A percentile compares a stretch with the other conserved stretches of the same genome.
Conservation (phyloP, 306 rosid genomes). For the Prunus mume region DNA sequence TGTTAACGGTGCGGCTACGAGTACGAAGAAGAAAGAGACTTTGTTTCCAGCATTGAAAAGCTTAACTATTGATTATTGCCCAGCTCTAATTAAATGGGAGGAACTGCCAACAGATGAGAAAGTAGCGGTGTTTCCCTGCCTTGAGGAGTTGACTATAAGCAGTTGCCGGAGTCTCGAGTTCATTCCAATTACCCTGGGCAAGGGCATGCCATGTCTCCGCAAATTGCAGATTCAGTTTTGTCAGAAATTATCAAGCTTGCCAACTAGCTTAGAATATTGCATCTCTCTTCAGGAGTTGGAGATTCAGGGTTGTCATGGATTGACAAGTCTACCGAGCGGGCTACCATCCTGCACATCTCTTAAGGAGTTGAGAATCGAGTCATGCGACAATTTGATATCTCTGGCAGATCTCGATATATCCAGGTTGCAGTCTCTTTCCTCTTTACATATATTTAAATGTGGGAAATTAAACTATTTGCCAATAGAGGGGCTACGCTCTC, state of each 20-base stretch:
- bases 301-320: neutral
- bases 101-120: too few species aligned
- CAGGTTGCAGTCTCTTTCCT: neutral
- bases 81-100: too few species aligned
- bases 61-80: too few species aligned
- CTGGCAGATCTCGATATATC: neutral
- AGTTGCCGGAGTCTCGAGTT: neutral
- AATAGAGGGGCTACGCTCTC: neutral
- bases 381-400: neutral
- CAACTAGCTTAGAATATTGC: neutral
- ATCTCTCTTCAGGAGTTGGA: neutral
- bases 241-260: neutral
- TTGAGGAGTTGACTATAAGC: neutral
- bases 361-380: accelerated
- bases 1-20: too few species aligned
- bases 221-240: neutral
- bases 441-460: accelerated
- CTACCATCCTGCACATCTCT: neutral
- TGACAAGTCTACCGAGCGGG: neutral
- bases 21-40: too few species aligned
- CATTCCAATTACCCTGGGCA: neutral
- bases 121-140: neutral
- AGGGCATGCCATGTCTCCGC: neutral
- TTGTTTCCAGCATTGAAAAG: too few species aligned
- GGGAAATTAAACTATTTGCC: neutral